A percentile compares a stretch with the other conserved stretches of the same genome.
phyloP scores from a whole-genome alignment of 2,329 filamentous ascomycete species.

The Cladosporium oxysporum region DNA sequence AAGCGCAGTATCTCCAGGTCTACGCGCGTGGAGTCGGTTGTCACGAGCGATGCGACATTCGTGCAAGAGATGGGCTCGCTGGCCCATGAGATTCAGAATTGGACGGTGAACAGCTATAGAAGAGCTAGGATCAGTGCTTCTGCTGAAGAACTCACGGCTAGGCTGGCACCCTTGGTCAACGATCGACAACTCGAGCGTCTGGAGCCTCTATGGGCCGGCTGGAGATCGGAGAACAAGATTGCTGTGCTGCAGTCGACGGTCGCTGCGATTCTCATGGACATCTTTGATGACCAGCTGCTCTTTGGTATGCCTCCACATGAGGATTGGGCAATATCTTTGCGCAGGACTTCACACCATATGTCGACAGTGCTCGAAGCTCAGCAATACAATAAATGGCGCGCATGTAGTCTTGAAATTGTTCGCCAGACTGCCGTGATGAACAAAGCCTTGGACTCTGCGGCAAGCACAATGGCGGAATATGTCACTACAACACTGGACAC shows the following conservation, averaged over 20 bases:
- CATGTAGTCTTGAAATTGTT: conserved; percentile 62
- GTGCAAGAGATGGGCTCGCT: conserved; percentile 60
- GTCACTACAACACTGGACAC: conserved; percentile 30
- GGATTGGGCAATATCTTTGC: conserved; percentile 29
- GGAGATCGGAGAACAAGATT: conserved; percentile 58
- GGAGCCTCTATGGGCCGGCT: conserved; percentile 51
- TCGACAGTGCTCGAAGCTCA: conserved; percentile 38
- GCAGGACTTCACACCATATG: conserved; percentile 28
- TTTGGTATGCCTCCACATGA: conserved; percentile 60
- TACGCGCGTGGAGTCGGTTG: conserved; percentile 61
- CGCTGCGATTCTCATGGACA: conserved; percentile 61
- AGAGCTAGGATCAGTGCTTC: conserved; percentile 55
- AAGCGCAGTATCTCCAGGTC: conserved; percentile 72
- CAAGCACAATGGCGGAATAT: conserved; percentile 29
- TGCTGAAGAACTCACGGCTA: conserved; percentile 23
- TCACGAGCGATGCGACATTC: conserved; percentile 65
- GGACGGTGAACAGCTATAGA: conserved; percentile 70
- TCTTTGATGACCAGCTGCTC: conserved; percentile 63
- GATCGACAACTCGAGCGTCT: conserved; percentile 28
- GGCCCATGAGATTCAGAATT: conserved; percentile 71
- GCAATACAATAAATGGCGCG: conserved; percentile 66
- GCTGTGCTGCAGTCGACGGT: conserved; percentile 65
- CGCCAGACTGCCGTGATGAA: conserved; percentile 48
- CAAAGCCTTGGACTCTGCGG: conserved; percentile 19
- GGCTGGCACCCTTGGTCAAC: conserved; percentile 26